Conservation (phyloP, 2,329 filamentous ascomycete species). For the Fusarium kyushuense region DNA sequence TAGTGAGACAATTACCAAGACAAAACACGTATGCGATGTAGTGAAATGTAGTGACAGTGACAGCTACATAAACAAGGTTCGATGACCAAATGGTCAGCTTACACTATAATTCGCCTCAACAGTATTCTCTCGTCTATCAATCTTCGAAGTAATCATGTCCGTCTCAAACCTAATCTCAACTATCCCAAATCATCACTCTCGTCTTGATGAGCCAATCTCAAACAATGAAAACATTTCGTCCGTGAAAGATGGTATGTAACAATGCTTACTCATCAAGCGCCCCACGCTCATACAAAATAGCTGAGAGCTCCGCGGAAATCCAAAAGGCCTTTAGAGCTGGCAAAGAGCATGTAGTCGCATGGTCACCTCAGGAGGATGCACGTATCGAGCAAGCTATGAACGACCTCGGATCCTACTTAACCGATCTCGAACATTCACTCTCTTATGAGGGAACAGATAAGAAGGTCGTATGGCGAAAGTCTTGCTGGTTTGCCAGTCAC, state of each 20-base stretch:
- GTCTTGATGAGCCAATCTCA: not conserved
- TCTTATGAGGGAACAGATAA: constrained; percentile 29
- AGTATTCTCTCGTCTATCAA: not conserved
- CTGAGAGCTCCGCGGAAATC: not conserved
- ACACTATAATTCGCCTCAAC: not conserved
- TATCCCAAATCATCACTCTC: not conserved
- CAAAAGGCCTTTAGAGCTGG: constrained; percentile 4
- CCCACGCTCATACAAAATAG: not conserved
- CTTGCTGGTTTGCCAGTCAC: constrained; percentile 25
- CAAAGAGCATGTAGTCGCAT: constrained; percentile 18
- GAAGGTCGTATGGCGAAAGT: constrained; percentile 26
- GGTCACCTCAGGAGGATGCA: constrained; percentile 8
- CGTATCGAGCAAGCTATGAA: constrained; percentile 20
- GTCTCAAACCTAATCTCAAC: not conserved
- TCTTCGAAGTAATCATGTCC: not conserved
- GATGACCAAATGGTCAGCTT: not conserved
- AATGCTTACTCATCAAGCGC: rapidly evolving
- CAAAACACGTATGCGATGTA: not conserved
- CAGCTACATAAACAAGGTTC: not conserved
- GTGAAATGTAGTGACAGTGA: not conserved
- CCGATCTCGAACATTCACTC: constrained; percentile 12
- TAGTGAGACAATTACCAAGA: constrained; percentile 6
- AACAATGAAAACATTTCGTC: not conserved
- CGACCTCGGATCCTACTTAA: constrained; percentile 10
- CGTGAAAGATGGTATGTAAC: not conserved